Base-by-base conservation (phyloP, 73 alveolate genomes). In the Paramecium bursaria region DNA sequence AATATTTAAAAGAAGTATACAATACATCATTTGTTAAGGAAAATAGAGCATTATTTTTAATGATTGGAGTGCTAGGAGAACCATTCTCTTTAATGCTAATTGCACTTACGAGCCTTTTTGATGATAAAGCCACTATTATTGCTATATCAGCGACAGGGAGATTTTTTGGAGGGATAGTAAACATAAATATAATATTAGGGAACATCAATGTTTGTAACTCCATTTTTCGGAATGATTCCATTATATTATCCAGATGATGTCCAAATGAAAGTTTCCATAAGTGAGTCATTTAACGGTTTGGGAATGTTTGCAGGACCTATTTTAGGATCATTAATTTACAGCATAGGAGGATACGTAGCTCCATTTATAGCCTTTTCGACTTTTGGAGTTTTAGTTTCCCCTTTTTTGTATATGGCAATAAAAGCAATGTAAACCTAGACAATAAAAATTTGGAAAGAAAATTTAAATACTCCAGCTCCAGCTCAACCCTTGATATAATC, bases 91-190 rank as follows among this genome's bases (percentile, higher is more conserved):
- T 61, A 14, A 14, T 35, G 2, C 31, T 61, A 21, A 35, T 61
- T 35, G 31, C 80, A 13, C 17, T 61, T 33, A 61, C 80, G 21
- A 46, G 31, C 21, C 14, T 61, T 31, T 61, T 31, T 35, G 80
- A 61, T 0, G 52, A 30, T 13, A 61, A 61, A 17, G 29, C 2
- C 26, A 39, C 31, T 3, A 61, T 61, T 3, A 61, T 61, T 1
- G 26, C 26, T 2, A 61, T 61, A 0, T 52, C 80, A 1, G 17
- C 55, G 7, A 35, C 42, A 15, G 80, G 80, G 4, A 29, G 80
- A 61, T 61, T 61, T 61, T 35, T 61, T 9, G 80, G 80, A 17
- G 80, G 80, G 42, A 61, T 61, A 33, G 80, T 61, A 61, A 19
- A 11, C 13, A 31, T 6, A 4, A 35, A 17, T 61, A n/a, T 55